A percentile compares a stretch with the other conserved stretches of the same genome.
These are phyloP conservation scores for Phaeomoniella chlamydospora DNA, from an alignment of 2,329 filamentous ascomycete genomes.

Conservation along the genomic window DNA sequence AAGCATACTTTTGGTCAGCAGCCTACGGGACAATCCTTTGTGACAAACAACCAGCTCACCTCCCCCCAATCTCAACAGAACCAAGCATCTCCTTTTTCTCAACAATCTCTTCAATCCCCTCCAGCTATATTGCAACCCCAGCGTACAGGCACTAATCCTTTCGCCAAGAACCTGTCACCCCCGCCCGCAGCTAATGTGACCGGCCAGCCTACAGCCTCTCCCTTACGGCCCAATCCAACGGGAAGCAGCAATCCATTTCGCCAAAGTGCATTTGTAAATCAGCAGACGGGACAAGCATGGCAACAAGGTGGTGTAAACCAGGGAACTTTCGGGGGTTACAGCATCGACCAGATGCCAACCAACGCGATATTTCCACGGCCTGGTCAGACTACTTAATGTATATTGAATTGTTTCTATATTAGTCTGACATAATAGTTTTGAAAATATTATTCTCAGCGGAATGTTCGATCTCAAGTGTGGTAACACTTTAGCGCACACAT, in stretches of 20 bases:
- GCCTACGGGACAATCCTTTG: constrained; percentile 4
- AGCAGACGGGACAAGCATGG: constrained; percentile 78
- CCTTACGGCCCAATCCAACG: constrained; percentile 60
- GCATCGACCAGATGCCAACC: constrained; percentile 63
- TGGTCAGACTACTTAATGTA: constrained; percentile 19
- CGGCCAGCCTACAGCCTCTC: constrained; percentile 19
- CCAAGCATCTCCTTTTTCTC: constrained; percentile 15
- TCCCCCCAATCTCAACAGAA: constrained; percentile 18
- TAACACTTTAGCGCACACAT: no score
- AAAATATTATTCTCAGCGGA: no score
- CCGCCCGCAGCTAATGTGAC: constrained; percentile 18
- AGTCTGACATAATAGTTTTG: no score
- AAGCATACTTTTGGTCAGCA: constrained; percentile 32
- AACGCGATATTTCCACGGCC: constrained; percentile 77
- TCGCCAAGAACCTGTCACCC: constrained; percentile 37
- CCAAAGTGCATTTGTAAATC: constrained; percentile 79
- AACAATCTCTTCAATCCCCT: constrained; percentile 19
- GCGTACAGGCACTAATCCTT: constrained; percentile 59
- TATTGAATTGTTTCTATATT: no score
- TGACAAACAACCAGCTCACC: constrained; percentile 16
- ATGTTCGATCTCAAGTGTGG: no score
- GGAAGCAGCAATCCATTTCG: constrained; percentile 92
- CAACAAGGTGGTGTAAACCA: constrained; percentile 53
- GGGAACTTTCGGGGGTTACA: constrained; percentile 60
- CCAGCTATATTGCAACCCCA: constrained; percentile 35